Percentiles rank a stretch among this genome's conserved stretches.
Evolutionary conservation across 2,329 filamentous ascomycete species (phyloP).

Genomic region (Hypocrella siamensis): DNA sequence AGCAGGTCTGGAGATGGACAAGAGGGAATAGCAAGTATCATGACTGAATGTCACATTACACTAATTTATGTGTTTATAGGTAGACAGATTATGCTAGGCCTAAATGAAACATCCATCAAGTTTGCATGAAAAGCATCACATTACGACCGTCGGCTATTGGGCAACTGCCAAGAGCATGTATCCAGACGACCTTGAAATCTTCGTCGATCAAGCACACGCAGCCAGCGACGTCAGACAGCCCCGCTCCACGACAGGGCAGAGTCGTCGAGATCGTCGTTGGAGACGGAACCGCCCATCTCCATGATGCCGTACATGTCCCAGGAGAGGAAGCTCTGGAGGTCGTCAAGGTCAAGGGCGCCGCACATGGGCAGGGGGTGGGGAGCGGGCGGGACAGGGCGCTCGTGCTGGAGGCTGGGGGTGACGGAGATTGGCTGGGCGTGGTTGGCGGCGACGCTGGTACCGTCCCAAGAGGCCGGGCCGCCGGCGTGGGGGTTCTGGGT

Average conservation of each 20-base stretch:
- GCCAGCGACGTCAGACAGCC: conserved; percentile 7
- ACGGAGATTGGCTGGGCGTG: conserved; percentile 11
- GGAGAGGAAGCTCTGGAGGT: conserved; percentile 21
- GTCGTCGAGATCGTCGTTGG: conserved; percentile 19
- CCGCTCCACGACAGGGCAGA: conserved; percentile 15
- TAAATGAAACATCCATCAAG: too few species aligned
- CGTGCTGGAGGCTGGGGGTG: conserved; percentile 19
- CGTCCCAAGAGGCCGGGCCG: conserved; percentile 11
- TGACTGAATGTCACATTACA: too few species aligned
- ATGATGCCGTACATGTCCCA: conserved; percentile 26
- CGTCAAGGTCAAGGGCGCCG: conserved; percentile 20
- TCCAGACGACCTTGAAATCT: too few species aligned
- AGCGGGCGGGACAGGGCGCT: conserved; percentile 16
- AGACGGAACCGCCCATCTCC: conserved; percentile 21
- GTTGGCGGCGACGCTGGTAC: conserved; percentile 10
- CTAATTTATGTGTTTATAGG: too few species aligned
- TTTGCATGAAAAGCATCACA: too few species aligned
- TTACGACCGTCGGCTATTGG: too few species aligned
- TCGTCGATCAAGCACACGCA: too few species aligned
- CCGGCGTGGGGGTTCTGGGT: conserved; percentile 8
- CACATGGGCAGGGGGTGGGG: conserved; percentile 14
- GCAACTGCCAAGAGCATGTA: too few species aligned
- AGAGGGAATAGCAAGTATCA: too few species aligned
- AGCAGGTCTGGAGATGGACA: too few species aligned
- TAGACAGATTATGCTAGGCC: too few species aligned